A percentile compares a stretch with the other conserved stretches of the same genome.
phyloP scores from a whole-genome alignment of 495 filamentous ascomycete genomes.

The Evernia prunastri region DNA sequence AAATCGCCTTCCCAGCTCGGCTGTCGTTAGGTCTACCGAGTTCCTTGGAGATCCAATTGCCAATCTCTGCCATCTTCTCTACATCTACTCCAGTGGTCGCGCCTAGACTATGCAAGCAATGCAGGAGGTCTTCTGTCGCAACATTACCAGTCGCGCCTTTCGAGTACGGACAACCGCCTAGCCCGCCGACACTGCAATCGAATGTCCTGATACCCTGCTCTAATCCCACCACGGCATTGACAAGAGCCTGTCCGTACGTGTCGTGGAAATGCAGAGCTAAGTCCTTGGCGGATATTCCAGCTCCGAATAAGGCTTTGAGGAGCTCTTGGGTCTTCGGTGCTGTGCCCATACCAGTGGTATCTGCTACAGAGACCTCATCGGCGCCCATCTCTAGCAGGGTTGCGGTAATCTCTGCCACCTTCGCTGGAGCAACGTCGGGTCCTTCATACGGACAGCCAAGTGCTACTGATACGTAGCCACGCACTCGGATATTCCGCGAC shows the following conservation, averaged over 20 bases:
- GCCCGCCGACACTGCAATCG: conserved; percentile 80
- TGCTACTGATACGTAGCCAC: conserved; percentile 92
- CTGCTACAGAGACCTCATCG: conserved; percentile 87
- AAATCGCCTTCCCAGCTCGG: conserved; percentile 68
- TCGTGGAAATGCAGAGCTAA: conserved; percentile 94
- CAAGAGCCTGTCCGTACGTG: conserved; percentile 90
- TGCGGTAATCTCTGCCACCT: conserved; percentile 77
- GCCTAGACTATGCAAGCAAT: conserved; percentile 80
- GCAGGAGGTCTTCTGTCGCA: conserved; percentile 86
- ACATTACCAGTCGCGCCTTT: conserved; percentile 95
- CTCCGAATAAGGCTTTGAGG: conserved; percentile 60
- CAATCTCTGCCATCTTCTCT: conserved; percentile 72
- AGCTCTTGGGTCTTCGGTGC: conserved; percentile 69
- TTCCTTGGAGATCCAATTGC: conserved; percentile 82
- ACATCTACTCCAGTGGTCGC: conserved; percentile 84
- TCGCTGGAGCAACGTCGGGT: conserved; percentile 65
- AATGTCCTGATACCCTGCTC: conserved; percentile 87
- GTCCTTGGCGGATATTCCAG: conserved; percentile 72
- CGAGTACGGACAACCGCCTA: conserved; percentile 91
- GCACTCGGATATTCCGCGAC: conserved; percentile 62
- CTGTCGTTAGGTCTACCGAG: conserved; percentile 71
- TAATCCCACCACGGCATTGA: conserved; percentile 79
- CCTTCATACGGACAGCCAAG: conserved; percentile 95
- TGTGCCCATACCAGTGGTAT: conserved; percentile 96
- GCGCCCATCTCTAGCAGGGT: conserved; percentile 88